Evolutionary conservation across 2,329 filamentous ascomycete species (phyloP), one percentile per base, ranked within the genome.

Genomic region (Penicillium digitatum): DNA sequence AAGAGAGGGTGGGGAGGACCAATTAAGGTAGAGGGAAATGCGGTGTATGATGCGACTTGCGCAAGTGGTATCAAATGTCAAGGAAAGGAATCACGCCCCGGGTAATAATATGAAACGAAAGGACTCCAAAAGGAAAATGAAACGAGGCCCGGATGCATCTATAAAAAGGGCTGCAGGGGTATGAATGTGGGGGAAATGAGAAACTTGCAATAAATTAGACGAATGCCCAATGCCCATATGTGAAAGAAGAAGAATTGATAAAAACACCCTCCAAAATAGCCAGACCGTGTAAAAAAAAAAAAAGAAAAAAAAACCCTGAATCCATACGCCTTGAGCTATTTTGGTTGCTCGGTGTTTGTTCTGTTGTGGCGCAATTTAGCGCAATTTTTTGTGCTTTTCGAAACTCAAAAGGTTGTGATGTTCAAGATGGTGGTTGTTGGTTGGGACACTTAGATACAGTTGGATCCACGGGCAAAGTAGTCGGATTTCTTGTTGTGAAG

Each of bases 401-500:
- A 56, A 48, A 59, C 57, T 52, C 45, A 42, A 58, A 55, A 52
- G 38, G 40, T 54, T 50, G 49, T 57, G 50, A 52, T 37, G 44
- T 48, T 58, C 44, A 60, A 53, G 54, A 47, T 57, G 34, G 57
- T 52, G 57, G 54, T 45, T 57, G 34, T 57, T 52, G 57, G 58
- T 54, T 27, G 52, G 34, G 43, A 31, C 24, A 55, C 42, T 66
- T 72, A 75, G 54, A 71, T 68, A 60, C 64, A 73, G 52, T 66
- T 71, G 53, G 72, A 65, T 60, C 87, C 83, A 31, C 86, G 84
- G 50, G 87, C 87, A 78, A 89, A 88, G 62, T 92, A 91, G 74
- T 88, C 91, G 6, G 90, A 85, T 29, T 90, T 88, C 39, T 89
- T 87, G 9, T 88, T 85, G 18, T 88, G 90, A 93, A 92, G 97